A percentile compares a stretch with the other conserved stretches of the same genome.
phyloP scores from a whole-genome alignment of 768 basidiomycete species.

The Pulveroboletus sp. region DNA sequence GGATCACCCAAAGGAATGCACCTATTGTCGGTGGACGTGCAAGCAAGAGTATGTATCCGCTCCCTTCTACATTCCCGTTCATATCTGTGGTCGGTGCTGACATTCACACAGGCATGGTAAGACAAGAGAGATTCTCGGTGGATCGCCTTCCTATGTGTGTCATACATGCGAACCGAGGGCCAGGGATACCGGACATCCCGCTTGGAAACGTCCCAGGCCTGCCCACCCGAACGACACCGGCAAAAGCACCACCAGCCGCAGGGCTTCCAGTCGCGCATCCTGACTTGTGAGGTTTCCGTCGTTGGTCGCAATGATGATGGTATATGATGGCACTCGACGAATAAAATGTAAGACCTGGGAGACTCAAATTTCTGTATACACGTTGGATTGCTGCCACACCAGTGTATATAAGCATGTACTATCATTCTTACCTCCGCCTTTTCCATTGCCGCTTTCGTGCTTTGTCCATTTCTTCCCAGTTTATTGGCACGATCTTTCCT shows the following conservation, averaged over 20 bases:
- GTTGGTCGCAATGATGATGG: neutral
- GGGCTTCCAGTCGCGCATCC: constrained; percentile 7
- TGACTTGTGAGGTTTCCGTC: neutral
- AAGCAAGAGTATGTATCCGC: constrained; percentile 22
- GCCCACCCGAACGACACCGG: constrained; percentile 5
- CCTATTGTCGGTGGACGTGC: constrained; percentile 28
- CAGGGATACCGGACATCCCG: constrained; percentile 13
- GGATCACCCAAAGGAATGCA: constrained; percentile 25
- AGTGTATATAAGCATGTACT: too few relatives aligned
- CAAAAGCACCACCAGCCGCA: too few relatives aligned
- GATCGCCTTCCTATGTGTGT: constrained; percentile 30
- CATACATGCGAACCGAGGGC: constrained; percentile 21
- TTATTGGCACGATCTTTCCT: too few relatives aligned
- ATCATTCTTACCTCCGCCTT: too few relatives aligned
- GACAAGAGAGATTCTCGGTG: constrained; percentile 28
- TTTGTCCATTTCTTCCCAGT: too few relatives aligned
- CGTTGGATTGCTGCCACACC: too few relatives aligned
- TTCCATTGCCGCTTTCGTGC: too few relatives aligned
- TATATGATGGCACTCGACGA: neutral
- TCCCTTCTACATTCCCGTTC: neutral
- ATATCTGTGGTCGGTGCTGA: neutral
- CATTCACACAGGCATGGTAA: constrained; percentile 26
- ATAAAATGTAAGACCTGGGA: neutral
- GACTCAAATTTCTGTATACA: too few relatives aligned
- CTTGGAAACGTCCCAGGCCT: constrained; percentile 23